Evolutionary conservation across 306 rosid genomes (phyloP).

Genomic region (Albizia julibrissin): DNA sequence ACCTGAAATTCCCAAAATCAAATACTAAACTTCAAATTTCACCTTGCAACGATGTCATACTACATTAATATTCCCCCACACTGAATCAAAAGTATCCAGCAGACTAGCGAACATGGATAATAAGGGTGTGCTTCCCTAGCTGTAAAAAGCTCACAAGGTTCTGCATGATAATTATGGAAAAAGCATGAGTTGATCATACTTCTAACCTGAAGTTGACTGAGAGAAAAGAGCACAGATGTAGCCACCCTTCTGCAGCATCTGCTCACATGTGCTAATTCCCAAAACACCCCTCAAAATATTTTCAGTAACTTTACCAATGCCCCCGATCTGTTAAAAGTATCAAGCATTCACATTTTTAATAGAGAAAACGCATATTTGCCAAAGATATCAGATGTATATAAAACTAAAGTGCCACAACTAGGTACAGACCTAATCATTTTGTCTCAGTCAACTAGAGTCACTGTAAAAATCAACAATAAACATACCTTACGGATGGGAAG

Average conservation of each 20-base stretch:
- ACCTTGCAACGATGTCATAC: background rate
- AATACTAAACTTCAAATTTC: background rate
- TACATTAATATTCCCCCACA: background rate
- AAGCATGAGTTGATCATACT: slow-evolving; percentile 19
- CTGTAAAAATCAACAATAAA: slow-evolving; percentile 14
- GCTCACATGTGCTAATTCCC: slow-evolving; percentile 83
- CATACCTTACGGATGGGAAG: slow-evolving; percentile 94
- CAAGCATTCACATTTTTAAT: slow-evolving; percentile 13
- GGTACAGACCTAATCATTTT: slow-evolving; percentile 15
- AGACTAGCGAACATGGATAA: slow-evolving; percentile 3
- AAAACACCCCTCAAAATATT: slow-evolving; percentile 74
- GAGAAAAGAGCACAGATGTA: slow-evolving; percentile 82
- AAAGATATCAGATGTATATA: slow-evolving; percentile 32
- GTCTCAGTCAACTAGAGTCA: slow-evolving; percentile 7
- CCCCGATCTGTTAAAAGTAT: slow-evolving; percentile 79
- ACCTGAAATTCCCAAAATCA: background rate
- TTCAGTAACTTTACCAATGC: slow-evolving; percentile 96
- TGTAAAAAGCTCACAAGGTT: slow-evolving; percentile 5
- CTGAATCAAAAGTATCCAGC: background rate
- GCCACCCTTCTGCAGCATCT: slow-evolving; percentile 75
- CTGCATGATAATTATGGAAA: slow-evolving; percentile 29
- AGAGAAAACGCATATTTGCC: slow-evolving; percentile 12
- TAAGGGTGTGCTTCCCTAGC: background rate
- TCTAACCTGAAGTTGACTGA: slow-evolving; percentile 76
- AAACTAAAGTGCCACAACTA: slow-evolving; percentile 17